phyloP scores from a whole-genome alignment of 2,329 filamentous ascomycete genomes.

The Apiospora rasikravindrae region DNA sequence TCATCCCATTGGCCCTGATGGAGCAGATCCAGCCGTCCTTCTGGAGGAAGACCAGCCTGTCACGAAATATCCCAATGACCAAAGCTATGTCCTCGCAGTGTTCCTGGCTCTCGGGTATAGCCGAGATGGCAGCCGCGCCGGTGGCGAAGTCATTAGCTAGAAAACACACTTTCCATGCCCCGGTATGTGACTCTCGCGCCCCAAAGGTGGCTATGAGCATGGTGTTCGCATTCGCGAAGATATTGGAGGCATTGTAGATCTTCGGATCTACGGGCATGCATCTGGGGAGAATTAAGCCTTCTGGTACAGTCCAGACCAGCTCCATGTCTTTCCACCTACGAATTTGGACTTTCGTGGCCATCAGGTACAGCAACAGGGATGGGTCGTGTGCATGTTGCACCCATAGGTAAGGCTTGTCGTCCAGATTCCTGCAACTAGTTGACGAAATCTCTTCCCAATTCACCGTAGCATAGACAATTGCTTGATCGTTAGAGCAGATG shows the following conservation, averaged over 20 bases:
- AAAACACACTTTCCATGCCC: background rate
- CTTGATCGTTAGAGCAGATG: background rate
- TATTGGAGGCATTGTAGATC: background rate
- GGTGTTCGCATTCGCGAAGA: background rate
- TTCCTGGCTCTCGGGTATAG: background rate
- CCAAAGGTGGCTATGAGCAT: background rate
- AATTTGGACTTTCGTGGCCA: background rate
- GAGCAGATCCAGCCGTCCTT: slow-evolving; percentile 22
- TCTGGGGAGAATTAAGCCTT: background rate
- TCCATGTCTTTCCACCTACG: background rate
- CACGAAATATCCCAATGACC: background rate
- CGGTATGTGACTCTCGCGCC: background rate
- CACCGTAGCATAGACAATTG: background rate
- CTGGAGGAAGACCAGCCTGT: slow-evolving; percentile 20
- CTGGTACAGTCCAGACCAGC: background rate
- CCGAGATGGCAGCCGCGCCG: background rate
- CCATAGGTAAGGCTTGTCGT: background rate
- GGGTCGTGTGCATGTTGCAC: background rate
- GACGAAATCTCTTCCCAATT: background rate
- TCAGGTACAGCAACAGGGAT: background rate
- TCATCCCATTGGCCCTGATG: slow-evolving; percentile 7
- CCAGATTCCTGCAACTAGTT: background rate
- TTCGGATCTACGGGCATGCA: background rate
- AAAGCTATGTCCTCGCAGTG: background rate
- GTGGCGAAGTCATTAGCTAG: background rate